Percentiles rank a stretch among this genome's conserved stretches.
Conservation (phyloP, 2,329 filamentous ascomycete genomes). For the Trichoderma breve region DNA sequence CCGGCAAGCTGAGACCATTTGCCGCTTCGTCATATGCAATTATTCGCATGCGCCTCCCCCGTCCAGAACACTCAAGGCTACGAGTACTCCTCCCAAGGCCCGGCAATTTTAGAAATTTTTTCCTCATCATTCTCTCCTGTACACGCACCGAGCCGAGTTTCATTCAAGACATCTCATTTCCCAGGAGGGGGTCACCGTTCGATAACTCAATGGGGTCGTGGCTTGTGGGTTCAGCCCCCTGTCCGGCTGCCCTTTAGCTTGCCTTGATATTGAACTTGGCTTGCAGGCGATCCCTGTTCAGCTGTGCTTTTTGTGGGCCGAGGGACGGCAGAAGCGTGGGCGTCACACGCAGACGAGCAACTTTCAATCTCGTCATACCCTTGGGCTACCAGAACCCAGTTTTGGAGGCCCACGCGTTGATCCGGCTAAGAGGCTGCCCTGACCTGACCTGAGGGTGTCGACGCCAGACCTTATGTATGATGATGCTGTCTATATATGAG, state of each 20-base stretch:
- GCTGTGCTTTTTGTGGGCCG: slow-evolving; percentile 18
- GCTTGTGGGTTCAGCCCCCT: slow-evolving; percentile 9
- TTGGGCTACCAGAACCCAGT: not conserved
- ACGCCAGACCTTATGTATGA: not conserved
- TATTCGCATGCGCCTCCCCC: slow-evolving; percentile 12
- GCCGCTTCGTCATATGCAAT: slow-evolving; percentile 8
- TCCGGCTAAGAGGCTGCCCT: not conserved
- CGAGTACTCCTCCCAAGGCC: not conserved
- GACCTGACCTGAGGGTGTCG: not conserved
- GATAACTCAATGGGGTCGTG: slow-evolving; percentile 13
- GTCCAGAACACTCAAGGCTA: not conserved
- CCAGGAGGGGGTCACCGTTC: slow-evolving; percentile 12
- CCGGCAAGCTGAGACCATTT: not conserved
- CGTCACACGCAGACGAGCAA: slow-evolving; percentile 15
- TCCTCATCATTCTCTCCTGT: not conserved
- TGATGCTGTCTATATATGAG: not conserved
- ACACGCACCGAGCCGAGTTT: not conserved
- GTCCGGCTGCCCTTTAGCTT: slow-evolving; percentile 1
- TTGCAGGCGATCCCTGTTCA: slow-evolving; percentile 17
- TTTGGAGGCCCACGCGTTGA: not conserved
- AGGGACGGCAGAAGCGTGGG: slow-evolving; percentile 5
- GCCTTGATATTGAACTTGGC: not conserved
- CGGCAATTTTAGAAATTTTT: not conserved
- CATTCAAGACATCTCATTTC: slow-evolving; percentile 20
- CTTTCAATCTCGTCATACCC: slow-evolving; percentile 20